Conservation (phyloP, 441 rosid genomes). For the Gossypium lobatum region DNA sequence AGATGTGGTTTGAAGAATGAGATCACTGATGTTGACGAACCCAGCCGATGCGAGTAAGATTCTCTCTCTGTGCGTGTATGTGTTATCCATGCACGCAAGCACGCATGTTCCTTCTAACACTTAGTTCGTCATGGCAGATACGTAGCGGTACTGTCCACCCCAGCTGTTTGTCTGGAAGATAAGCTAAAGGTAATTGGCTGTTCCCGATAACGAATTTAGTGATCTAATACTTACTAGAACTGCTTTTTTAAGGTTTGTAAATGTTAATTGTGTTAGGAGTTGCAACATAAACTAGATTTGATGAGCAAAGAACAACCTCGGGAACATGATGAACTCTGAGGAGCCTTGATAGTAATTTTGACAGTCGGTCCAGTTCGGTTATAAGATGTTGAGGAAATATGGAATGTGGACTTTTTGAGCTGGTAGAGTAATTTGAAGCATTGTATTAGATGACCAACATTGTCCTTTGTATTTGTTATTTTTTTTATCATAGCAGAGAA, state of each 20-base stretch:
- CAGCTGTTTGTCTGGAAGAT: constrained; percentile 70
- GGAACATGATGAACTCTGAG: background rate
- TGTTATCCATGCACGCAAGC: background rate
- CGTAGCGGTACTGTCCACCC: constrained; percentile 63
- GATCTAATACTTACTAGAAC: background rate
- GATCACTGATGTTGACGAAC: constrained; percentile 83
- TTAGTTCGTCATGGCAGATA: constrained; percentile 41
- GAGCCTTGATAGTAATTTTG: background rate
- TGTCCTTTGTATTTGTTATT: background rate
- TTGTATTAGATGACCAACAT: background rate
- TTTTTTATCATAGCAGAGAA: background rate
- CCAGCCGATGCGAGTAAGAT: constrained; percentile 96
- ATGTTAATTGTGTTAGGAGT: constrained; percentile 42
- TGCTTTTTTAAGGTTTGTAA: background rate
- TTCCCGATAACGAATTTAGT: background rate
- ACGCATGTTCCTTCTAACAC: background rate
- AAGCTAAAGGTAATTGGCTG: constrained; percentile 56
- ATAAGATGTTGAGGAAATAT: background rate
- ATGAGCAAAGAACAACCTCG: constrained; percentile 27
- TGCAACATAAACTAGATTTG: constrained; percentile 61
- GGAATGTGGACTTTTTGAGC: background rate
- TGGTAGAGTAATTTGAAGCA: background rate
- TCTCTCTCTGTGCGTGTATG: constrained; percentile 4
- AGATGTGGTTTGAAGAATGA: constrained; percentile 81
- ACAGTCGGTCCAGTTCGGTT: background rate